A percentile compares a stretch with the other conserved stretches of the same genome.
phyloP scores from a whole-genome alignment of 306 rosid species.

The Dalbergia oliveri region DNA sequence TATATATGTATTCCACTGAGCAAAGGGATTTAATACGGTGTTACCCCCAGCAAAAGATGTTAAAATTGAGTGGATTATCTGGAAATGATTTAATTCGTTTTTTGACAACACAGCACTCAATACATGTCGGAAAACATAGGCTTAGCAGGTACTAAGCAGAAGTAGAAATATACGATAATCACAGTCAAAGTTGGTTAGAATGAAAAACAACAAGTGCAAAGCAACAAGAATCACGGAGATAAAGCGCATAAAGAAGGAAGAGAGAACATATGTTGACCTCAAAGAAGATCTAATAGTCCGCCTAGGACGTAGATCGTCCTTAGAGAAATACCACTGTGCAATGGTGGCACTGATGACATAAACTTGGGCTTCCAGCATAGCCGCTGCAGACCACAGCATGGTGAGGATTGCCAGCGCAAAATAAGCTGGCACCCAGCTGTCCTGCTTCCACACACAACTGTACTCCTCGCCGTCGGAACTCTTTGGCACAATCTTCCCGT shows the following conservation, averaged over 20 bases:
- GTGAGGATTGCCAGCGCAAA: conserved; percentile 86
- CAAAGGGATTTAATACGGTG: background rate
- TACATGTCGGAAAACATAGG: background rate
- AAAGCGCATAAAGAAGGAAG: background rate
- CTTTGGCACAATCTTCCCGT: conserved; percentile 66
- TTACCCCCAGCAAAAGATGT: too few relatives aligned
- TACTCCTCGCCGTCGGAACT: conserved; percentile 51
- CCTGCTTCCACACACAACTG: conserved; percentile 86
- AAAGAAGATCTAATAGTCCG: conserved; percentile 73
- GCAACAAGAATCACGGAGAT: conserved; percentile 23
- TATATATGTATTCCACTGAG: background rate
- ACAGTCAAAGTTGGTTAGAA: conserved; percentile 2
- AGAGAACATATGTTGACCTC: conserved; percentile 59
- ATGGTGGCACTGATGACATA: conserved; percentile 89
- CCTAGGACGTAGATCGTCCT: conserved; percentile 60
- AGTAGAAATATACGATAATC: background rate
- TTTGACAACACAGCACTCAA: background rate
- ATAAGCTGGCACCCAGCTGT: conserved; percentile 91
- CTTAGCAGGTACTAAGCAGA: background rate
- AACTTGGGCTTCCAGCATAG: conserved; percentile 82
- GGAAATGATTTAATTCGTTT: too few relatives aligned
- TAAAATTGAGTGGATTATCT: too few relatives aligned
- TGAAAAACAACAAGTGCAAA: conserved; percentile 10
- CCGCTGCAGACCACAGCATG: conserved; percentile 85
- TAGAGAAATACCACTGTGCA: conserved; percentile 89